These are phyloP conservation scores for Sicyos edulis DNA, from an alignment of 306 rosid species.

Conservation along the genomic window DNA sequence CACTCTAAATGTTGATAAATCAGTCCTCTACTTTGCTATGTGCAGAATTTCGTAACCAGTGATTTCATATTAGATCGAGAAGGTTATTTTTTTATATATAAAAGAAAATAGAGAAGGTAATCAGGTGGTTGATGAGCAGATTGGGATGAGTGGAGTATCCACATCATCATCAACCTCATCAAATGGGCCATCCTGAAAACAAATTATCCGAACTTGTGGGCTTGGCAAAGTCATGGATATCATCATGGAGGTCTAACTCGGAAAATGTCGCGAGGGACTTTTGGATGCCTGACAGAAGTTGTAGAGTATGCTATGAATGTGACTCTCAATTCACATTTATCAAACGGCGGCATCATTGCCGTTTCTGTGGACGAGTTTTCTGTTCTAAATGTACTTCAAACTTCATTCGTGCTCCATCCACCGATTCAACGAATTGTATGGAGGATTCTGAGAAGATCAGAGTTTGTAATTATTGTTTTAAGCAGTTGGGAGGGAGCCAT, in stretches of 20 bases:
- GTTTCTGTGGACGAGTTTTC: slow-evolving; percentile 86
- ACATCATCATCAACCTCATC: slow-evolving; percentile 21
- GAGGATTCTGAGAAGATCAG: slow-evolving; percentile 78
- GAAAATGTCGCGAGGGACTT: slow-evolving; percentile 66
- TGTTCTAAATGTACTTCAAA: slow-evolving; percentile 78
- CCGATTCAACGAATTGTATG: slow-evolving; percentile 29
- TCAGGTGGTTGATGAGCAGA: slow-evolving; percentile 2
- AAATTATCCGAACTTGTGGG: slow-evolving; percentile 47
- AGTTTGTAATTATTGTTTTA: slow-evolving; percentile 83
- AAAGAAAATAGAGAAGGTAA: background rate
- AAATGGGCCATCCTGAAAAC: slow-evolving; percentile 59
- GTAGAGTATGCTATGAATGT: slow-evolving; percentile 89
- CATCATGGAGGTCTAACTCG: slow-evolving; percentile 59
- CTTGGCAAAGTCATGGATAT: slow-evolving; percentile 62
- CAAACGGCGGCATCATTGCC: slow-evolving; percentile 90
- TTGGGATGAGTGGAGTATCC: slow-evolving; percentile 15
- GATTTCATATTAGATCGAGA: background rate
- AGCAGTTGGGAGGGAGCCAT: slow-evolving; percentile 60
- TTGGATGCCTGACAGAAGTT: slow-evolving; percentile 95
- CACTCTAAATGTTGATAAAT: too few species aligned
- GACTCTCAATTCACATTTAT: slow-evolving; percentile 74
- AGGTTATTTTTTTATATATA: too few species aligned
- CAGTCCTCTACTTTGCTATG: background rate
- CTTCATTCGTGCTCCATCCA: slow-evolving; percentile 55
- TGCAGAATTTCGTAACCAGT: background rate